Evolutionary conservation across 2,329 filamentous ascomycete genomes (phyloP).

Genomic region (Verticillium isaacii): DNA sequence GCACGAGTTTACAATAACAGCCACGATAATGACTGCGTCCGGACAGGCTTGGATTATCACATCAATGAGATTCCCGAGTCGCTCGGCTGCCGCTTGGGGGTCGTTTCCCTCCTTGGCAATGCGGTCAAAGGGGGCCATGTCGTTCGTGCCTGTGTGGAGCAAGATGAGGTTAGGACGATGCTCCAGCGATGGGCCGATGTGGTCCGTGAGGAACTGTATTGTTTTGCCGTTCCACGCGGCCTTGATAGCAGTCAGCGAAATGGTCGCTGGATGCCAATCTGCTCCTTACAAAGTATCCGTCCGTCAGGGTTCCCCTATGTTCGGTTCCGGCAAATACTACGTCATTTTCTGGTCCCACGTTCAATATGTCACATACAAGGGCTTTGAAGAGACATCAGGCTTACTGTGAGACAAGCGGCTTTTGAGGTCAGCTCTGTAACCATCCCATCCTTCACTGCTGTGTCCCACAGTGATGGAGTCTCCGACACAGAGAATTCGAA

Average conservation of each 20-base stretch:
- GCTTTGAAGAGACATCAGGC: background rate
- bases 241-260: constrained; percentile 7
- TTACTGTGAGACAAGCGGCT: constrained; percentile 21
- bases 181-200: constrained; percentile 24
- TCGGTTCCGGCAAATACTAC: constrained; percentile 28
- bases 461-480: constrained; percentile 31
- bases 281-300: constrained; percentile 24
- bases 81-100: constrained; percentile 19
- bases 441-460: constrained; percentile 26
- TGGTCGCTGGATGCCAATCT: background rate
- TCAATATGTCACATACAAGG: background rate
- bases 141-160: constrained; percentile 31
- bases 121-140: constrained; percentile 24
- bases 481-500: constrained; percentile 30
- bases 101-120: constrained; percentile 27
- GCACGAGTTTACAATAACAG: constrained; percentile 28
- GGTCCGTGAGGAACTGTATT: constrained; percentile 26
- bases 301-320: constrained; percentile 20
- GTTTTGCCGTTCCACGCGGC: constrained; percentile 32
- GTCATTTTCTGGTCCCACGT: constrained; percentile 10
- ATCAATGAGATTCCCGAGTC: constrained; percentile 27
- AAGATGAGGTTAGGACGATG: constrained; percentile 30
- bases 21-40: constrained; percentile 27
- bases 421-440: constrained; percentile 24
- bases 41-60: constrained; percentile 23